Base-by-base conservation (phyloP, 441 rosid species). In the Hura crepitans region DNA sequence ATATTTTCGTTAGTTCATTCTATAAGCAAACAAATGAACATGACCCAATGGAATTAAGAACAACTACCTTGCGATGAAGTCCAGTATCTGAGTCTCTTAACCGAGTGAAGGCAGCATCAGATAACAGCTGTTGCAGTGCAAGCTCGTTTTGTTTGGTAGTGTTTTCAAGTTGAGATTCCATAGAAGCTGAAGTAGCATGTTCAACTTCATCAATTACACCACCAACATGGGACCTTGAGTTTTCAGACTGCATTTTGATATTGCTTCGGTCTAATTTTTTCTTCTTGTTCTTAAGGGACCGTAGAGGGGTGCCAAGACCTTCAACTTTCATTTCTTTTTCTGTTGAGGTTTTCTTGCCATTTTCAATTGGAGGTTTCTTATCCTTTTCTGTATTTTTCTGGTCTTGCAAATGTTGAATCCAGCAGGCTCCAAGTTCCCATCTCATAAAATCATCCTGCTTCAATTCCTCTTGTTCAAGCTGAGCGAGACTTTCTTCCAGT, bases 301-400 rank as follows among this genome's bases (percentile, higher is more conserved):
- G 86, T 53, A 96, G 99, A 71, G 99, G 93, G 66, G 83, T 89
- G 62, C 99, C 98, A 60, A 96, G 98, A 72, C 99, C 99, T 88
- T 96, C 97, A 63, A 96, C 94, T 82, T 93, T 91, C 90, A 96
- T 82, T 77, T 93, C 98, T 71, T 76, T 85, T 64, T 72, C 77
- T 5, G 47, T n/a, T 39, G 75, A 57, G 35, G 62, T 30, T 60
- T 72, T 79, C 86, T 86, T 93, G 75, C 82, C 75, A 82, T 86
- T 96, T 76, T 89, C 94, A 72, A 35, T 70, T 31, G 83, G 72
- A 64, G 75, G 70, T 66, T 96, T 93, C 82, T 93, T 91, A 69
- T 91, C 96, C 61, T 96, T 93, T 62, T 89, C 97, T 28, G 89
- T 73, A 81, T 81, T 90, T 53, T 87, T 86, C 84, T 81, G 83